phyloP scores from a whole-genome alignment of 169 alveolate genomes.

The Eimeria brunetti region DNA sequence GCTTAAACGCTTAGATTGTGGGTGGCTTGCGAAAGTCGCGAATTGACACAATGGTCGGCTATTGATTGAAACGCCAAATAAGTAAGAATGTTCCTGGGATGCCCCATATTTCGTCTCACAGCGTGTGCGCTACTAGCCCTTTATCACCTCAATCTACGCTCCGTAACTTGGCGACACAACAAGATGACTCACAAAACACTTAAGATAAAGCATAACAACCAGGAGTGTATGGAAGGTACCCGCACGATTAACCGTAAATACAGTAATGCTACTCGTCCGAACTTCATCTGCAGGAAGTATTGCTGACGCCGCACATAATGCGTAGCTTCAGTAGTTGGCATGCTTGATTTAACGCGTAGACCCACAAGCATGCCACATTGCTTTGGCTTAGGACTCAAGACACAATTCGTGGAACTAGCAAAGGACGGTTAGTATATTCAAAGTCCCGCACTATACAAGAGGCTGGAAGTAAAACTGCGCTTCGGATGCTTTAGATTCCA shows the following conservation, averaged over 20 bases:
- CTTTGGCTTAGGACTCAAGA: too few relatives aligned
- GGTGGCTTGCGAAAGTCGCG: not conserved
- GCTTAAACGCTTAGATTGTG: not conserved
- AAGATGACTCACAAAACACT: too few relatives aligned
- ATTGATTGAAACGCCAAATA: not conserved
- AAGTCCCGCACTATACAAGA: not conserved
- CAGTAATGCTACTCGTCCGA: not conserved
- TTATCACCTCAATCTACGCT: not conserved
- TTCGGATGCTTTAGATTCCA: not conserved
- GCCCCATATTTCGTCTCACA: not conserved
- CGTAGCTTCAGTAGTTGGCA: not conserved
- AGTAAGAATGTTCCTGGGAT: not conserved
- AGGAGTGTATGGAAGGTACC: not conserved
- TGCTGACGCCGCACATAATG: not conserved
- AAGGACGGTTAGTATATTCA: not conserved
- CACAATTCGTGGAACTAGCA: not conserved
- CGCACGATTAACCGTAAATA: not conserved
- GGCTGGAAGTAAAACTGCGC: not conserved
- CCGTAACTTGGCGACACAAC: not conserved
- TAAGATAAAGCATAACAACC: too few relatives aligned
- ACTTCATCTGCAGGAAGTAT: not conserved
- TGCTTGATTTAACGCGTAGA: not conserved
- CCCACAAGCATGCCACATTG: not conserved
- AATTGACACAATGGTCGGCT: not conserved
- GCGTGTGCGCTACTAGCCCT: not conserved